Evolutionary conservation across 2,329 filamentous ascomycete genomes (phyloP), one percentile per base, ranked within the genome.

Genomic region (Hymenotorrendiella dingleyae): DNA sequence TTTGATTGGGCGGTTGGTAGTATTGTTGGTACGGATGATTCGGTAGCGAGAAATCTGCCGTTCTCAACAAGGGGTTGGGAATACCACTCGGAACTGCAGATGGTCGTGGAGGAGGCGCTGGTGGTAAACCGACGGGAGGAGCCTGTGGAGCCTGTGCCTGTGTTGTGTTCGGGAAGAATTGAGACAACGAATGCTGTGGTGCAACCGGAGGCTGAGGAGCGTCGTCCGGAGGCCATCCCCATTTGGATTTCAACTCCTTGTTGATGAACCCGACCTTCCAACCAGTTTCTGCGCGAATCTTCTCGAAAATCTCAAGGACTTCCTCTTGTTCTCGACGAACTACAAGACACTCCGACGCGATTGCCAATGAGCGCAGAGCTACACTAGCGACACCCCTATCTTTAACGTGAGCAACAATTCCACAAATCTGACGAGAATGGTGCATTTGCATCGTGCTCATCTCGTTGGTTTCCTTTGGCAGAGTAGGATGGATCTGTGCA

Each of bases 401-500:
- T 56, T 89, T 86, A 39, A 84, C 80, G 59, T 94, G 88, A 2
- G 87, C 86, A 19, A 86, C 81, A 48, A 97, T 94, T 11, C 91
- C 91, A 59, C 90, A 96, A 19, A 94, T 83, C 60, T 90, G 83
- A 53, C 85, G 82, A 0, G 88, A 84, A 59, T 96, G 87, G 48
- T 79, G 77, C 36, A 82, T 71, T 54, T 85, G 81, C 57, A 85
- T 73, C 4, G 74, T 70, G 35, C 75, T 76, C 77, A 91, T 86
- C 46, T 88, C 82, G 4, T 78, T 69, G 2, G 73, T 48, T 6
- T 57, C 49, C 72, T 6, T 73, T 67, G 9, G 76, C 27, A 81
- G 72, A 39, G 84, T 62, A 0, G 90, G 90, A 60, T 95, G 84
- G 17, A 82, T 82, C 53, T 91, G 86, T 3, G 85, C 79, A 4